These are phyloP conservation scores for Citrus australasica DNA, from an alignment of 345 rosid species.

Conservation along the genomic window DNA sequence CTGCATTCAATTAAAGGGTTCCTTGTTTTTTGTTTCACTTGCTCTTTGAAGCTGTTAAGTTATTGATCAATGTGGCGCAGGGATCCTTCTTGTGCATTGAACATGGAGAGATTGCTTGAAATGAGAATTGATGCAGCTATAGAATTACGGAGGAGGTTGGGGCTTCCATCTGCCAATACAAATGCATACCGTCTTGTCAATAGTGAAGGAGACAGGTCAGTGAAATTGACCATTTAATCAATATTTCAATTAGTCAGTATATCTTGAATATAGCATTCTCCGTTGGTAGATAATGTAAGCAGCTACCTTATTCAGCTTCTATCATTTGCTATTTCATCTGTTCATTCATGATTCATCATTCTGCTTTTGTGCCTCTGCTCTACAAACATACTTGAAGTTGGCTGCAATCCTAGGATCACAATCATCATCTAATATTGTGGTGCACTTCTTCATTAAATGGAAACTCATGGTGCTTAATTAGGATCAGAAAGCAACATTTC, in stretches of 20 bases:
- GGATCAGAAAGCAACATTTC: neutral
- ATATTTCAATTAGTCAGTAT: neutral
- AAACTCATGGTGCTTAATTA: neutral
- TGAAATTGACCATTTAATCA: neutral
- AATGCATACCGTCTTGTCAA: conserved; percentile 83
- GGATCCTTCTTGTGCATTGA: conserved; percentile 73
- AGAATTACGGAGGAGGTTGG: conserved; percentile 54
- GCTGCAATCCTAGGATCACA: neutral
- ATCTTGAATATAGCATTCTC: neutral
- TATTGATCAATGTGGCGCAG: conserved; percentile 32
- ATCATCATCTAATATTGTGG: neutral
- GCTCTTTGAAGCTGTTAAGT: neutral
- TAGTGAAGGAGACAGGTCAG: conserved; percentile 91
- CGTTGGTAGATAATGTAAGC: neutral
- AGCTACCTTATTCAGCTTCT: neutral
- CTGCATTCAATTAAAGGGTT: neutral
- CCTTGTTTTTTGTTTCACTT: neutral
- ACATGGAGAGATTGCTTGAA: conserved; percentile 73
- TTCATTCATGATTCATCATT: neutral
- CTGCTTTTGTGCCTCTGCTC: neutral
- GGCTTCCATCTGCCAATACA: conserved; percentile 66
- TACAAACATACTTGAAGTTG: neutral
- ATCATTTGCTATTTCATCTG: neutral
- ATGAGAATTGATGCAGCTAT: conserved; percentile 64
- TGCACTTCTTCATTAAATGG: neutral